Evolutionary conservation across 1,139 yeast species (phyloP), one percentile per base, ranked within the genome.

Genomic region (Schwanniomyces etchellsii): DNA sequence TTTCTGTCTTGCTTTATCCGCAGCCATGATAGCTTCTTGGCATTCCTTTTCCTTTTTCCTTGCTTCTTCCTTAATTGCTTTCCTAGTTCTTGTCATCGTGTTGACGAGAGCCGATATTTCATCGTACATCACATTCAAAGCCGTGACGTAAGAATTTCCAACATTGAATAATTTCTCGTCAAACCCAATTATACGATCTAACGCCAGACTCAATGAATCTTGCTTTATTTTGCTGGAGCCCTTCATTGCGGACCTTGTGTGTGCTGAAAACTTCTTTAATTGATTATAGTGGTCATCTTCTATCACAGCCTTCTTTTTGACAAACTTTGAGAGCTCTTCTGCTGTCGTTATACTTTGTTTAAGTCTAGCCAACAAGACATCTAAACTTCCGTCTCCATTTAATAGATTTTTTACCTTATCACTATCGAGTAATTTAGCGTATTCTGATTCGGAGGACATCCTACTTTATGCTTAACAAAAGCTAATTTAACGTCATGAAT

Each of bases 1-100:
- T 51, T 82, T 85, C 31, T 70, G 64, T 53, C 81, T 85, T 6
- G 97, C 94, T 71, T 89, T 88, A 39, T 86, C 96, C 1, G 95
- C 96, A 26, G 77, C 72, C 32, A 68, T 62, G 31, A 89, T 88
- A 2, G 96, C 77, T 37, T 91, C 97, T 7, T 67, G 51, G 27
- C 89, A 88, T 35, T 81, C 93, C 49, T 82, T 85, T 48, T 91
- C 98, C 44, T 81, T 76, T 27, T 84, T 67, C 47, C 77, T 71
- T 24, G 89, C 86, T 36, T 83, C 84, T 29, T 91, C 97, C 53
- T 89, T 91, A 34, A 81, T 63, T 23, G 69, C 47, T 51, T 89
- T 89, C 40, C 98, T 69, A 34, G 79, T 64, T 37, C 83, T 71
- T 5, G 83, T 67, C 38, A 88, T 76, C 2, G 88, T 75, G 16